phyloP scores from a whole-genome alignment of 768 basidiomycete genomes.

The Rhizopogon rudus region DNA sequence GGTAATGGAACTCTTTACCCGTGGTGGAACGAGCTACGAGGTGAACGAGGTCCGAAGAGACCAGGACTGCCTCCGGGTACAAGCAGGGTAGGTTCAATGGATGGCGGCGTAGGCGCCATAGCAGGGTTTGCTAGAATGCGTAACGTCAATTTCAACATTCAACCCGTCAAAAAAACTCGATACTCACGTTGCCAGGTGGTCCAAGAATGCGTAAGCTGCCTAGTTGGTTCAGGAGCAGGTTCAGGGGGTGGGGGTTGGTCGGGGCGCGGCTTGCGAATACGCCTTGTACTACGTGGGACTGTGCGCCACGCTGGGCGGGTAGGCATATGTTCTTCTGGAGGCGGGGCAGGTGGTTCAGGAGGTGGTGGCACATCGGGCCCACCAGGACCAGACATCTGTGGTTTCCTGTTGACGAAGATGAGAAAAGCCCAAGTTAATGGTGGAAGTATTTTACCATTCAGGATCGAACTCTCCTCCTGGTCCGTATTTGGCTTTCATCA shows the following conservation, averaged over 20 bases:
- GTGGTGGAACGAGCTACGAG: slow-evolving; percentile 32
- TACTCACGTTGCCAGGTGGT: slow-evolving; percentile 63
- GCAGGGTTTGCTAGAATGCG: slow-evolving; percentile 50
- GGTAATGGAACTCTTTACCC: background rate
- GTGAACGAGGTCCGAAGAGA: slow-evolving; percentile 77
- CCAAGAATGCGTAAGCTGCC: slow-evolving; percentile 50
- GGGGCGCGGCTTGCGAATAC: slow-evolving; percentile 38
- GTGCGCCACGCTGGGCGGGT: slow-evolving; percentile 48
- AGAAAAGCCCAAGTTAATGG: slow-evolving; percentile 3
- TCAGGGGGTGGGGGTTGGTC: slow-evolving; percentile 30
- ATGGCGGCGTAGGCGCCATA: slow-evolving; percentile 55
- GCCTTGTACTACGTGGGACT: slow-evolving; percentile 18
- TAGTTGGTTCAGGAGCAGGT: slow-evolving; percentile 29
- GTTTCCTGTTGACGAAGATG: slow-evolving; percentile 33
- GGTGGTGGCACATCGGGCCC: slow-evolving; percentile 41
- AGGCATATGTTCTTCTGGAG: slow-evolving; percentile 38
- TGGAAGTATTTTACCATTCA: slow-evolving; percentile 52
- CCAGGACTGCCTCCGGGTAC: slow-evolving; percentile 63
- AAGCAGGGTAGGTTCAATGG: slow-evolving; percentile 52
- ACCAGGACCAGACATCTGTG: slow-evolving; percentile 34
- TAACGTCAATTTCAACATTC: slow-evolving; percentile 1
- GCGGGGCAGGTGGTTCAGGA: slow-evolving; percentile 35
- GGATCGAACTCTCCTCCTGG: slow-evolving; percentile 85
- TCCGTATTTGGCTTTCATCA: slow-evolving; percentile 69
- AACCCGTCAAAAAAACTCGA: background rate